Conservation (phyloP, 2,329 filamentous ascomycete species). For the Fusarium papillatum region DNA sequence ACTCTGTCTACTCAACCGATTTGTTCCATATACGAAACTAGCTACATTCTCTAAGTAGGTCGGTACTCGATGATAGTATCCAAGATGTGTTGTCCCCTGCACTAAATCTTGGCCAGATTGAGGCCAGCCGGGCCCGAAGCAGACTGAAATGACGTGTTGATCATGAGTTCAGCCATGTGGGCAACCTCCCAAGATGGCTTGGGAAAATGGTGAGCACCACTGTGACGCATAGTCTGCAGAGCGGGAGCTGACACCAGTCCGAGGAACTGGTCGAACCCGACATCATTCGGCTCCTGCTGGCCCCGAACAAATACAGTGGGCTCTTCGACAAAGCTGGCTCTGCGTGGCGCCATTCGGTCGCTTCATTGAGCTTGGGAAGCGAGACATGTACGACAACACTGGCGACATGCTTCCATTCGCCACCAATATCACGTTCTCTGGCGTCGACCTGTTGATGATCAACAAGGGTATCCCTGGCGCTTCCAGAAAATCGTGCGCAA, state of each 20-base stretch:
- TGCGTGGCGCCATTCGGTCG: background rate
- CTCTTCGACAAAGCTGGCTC: background rate
- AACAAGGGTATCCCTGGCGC: background rate
- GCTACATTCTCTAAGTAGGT: background rate
- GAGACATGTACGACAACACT: background rate
- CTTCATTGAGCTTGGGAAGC: background rate
- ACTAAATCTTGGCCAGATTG: background rate
- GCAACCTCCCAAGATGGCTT: background rate
- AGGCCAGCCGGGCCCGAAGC: background rate
- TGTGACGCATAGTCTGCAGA: background rate
- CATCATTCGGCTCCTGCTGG: background rate
- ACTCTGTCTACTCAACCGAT: no score
- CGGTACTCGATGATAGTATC: background rate
- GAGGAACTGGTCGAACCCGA: background rate
- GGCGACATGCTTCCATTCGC: background rate
- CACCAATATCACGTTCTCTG: background rate
- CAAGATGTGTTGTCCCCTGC: background rate
- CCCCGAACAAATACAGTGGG: background rate
- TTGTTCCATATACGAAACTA: background rate
- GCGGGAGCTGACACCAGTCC: background rate
- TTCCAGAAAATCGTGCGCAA: background rate
- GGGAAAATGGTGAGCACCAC: background rate
- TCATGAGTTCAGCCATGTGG: background rate
- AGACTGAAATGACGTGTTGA: background rate
- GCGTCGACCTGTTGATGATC: background rate